Evolutionary conservation across 2,329 filamentous ascomycete genomes (phyloP), one percentile per base, ranked within the genome.

Genomic region (Geosmithia morbida): DNA sequence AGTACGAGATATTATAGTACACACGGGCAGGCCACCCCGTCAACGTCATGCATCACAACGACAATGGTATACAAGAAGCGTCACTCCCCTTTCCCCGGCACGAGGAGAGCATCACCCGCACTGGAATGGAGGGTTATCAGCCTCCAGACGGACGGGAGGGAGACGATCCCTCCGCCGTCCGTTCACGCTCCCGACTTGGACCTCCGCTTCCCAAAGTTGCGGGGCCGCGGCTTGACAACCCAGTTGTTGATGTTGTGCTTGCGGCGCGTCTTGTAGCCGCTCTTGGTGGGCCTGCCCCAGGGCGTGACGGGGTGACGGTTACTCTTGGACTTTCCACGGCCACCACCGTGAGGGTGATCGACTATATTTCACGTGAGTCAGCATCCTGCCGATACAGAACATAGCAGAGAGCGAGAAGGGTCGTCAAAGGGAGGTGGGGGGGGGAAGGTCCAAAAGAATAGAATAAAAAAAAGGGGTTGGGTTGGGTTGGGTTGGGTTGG

Each of bases 301-400:
- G 92, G 92, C 68, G 87, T 95, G 57, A 92, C 87, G 33, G 94
- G 92, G 61, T 94, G 76, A 51, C 89, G 81, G 62, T 96, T 95
- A 79, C 92, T 88, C 86, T 98, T 98, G 49, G 88, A 96, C 71
- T 98, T 98, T 71, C 92, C 92, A 75, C 94, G 81, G 67, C 92
- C 92, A 85, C 92, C 92, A 77, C 92, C 92, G 66, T 98, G 92
- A 60, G 92, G 92, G 75, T 98, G 92, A 61, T 98, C 92, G 57
- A 81, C 85, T 80, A 57, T 43, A 51, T 11, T 40, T 40, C 16
- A 8, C 6, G 14, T 7, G 19, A 16, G 41, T 20, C 5, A 20
- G 18, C 16, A 16, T 18, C 20, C 41, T 7, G 30, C n/a, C 8
- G 10, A 20, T 13, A 26, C 10, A 42, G 4, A 20, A 17, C 19